These are phyloP conservation scores for Sporothrix brasiliensis DNA, from an alignment of 2,329 filamentous ascomycete genomes.

Conservation along the genomic window DNA sequence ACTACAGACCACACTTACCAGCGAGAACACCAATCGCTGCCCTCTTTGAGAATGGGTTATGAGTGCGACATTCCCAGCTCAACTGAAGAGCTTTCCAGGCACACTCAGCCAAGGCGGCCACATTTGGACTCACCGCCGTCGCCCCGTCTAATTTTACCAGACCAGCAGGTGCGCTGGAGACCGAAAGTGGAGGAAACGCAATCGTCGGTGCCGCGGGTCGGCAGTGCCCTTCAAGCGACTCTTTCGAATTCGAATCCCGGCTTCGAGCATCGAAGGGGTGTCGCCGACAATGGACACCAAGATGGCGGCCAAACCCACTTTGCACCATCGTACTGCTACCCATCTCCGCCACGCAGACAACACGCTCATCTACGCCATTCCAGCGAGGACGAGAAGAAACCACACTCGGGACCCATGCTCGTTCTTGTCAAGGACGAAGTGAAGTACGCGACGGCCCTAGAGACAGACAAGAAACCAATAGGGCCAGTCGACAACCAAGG, in stretches of 20 bases:
- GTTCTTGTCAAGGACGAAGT: not conserved
- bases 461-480: not conserved
- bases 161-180: not conserved
- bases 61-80: not conserved
- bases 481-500: not conserved
- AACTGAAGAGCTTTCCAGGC: not conserved
- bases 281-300: not conserved
- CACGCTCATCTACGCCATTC: not conserved
- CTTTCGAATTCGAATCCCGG: not conserved
- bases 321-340: constrained; percentile 26
- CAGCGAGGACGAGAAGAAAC: not conserved
- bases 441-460: not conserved
- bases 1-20: not conserved
- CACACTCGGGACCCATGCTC: not conserved
- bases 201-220: not conserved
- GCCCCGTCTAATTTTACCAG: not conserved
- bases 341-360: constrained; percentile 27
- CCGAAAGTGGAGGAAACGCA: constrained; percentile 1
- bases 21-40: not conserved
- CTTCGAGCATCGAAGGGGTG: not conserved
- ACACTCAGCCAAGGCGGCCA: not conserved
- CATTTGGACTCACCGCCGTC: not conserved
- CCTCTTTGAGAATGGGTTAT: not conserved
- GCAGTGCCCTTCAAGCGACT: not conserved
- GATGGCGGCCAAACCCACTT: not conserved